These are phyloP conservation scores for Fraxinus excelsior DNA, from an alignment of 257 asterid species.

Conservation along the genomic window DNA sequence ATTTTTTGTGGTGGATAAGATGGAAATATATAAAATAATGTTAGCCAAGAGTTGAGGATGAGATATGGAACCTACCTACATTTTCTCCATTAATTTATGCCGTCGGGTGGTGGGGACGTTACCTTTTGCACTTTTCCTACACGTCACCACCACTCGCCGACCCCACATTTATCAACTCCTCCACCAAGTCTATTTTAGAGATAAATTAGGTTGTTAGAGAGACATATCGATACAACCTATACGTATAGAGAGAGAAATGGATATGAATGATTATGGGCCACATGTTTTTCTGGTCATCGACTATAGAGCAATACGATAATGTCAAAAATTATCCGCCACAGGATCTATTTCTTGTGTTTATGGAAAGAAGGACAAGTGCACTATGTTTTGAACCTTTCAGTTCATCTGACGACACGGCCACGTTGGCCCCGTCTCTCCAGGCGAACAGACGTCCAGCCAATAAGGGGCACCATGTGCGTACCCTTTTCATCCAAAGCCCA, in stretches of 20 bases:
- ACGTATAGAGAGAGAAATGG: conserved; percentile 15
- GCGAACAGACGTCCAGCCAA: no score
- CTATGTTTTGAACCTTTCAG: conserved; percentile 25
- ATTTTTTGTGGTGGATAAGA: background rate
- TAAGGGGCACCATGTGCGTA: no score
- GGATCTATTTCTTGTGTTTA: background rate
- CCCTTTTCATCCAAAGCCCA: no score
- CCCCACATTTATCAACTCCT: conserved; percentile 27
- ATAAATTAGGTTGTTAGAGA: conserved; percentile 20
- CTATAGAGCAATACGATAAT: conserved; percentile 5
- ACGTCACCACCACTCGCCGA: conserved; percentile 57
- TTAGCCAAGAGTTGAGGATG: conserved; percentile 24
- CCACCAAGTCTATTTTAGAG: conserved; percentile 35
- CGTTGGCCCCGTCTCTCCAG: no score
- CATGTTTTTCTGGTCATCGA: conserved; percentile 4
- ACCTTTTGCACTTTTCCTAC: conserved; percentile 56
- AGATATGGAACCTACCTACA: conserved; percentile 13
- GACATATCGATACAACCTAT: background rate
- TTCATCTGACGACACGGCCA: background rate
- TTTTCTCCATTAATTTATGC: conserved; percentile 27
- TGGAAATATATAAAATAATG: conserved; percentile 35
- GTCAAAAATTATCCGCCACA: conserved; percentile 39
- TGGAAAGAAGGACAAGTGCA: conserved; percentile 33
- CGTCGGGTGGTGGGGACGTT: conserved; percentile 29
- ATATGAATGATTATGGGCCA: conserved; percentile 34